Percentiles rank a stretch among this genome's conserved stretches.
Evolutionary conservation across 345 rosid species (phyloP).

Genomic region (Eucalyptus cloeziana): DNA sequence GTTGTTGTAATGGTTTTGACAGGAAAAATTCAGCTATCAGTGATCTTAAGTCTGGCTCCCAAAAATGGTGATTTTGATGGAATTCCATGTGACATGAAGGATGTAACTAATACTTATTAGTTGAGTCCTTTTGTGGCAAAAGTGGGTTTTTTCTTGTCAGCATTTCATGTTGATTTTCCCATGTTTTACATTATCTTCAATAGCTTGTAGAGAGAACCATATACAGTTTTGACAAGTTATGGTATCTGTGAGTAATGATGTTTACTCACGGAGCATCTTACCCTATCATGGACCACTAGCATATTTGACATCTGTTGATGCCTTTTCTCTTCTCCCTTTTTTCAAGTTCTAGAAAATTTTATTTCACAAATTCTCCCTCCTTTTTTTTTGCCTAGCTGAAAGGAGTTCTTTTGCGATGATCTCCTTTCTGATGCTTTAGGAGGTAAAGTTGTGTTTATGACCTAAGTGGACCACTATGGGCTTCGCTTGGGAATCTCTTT

Average conservation of each 20-base stretch:
- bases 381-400: not conserved
- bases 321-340: not conserved
- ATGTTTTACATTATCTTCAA: not conserved
- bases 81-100: conserved; percentile 32
- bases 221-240: not conserved
- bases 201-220: not conserved
- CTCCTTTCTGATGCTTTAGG: not conserved
- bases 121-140: conserved; percentile 69
- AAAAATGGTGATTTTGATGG: conserved; percentile 9
- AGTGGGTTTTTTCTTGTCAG: conserved; percentile 34
- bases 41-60: conserved; percentile 53
- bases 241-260: not conserved
- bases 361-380: not conserved
- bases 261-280: not conserved
- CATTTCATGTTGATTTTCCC: not conserved
- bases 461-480: not conserved
- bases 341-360: not conserved
- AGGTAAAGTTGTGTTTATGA: not conserved
- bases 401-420: not conserved
- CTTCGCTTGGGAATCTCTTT: not conserved
- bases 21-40: conserved; percentile 50
- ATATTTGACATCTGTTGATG: not conserved
- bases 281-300: not conserved
- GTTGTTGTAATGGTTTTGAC: not conserved
- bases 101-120: conserved; percentile 45